Percentiles rank a stretch among this genome's conserved stretches.
Conservation (phyloP, 192 early-diverging fungal genomes). For the Backusella macrospora region DNA sequence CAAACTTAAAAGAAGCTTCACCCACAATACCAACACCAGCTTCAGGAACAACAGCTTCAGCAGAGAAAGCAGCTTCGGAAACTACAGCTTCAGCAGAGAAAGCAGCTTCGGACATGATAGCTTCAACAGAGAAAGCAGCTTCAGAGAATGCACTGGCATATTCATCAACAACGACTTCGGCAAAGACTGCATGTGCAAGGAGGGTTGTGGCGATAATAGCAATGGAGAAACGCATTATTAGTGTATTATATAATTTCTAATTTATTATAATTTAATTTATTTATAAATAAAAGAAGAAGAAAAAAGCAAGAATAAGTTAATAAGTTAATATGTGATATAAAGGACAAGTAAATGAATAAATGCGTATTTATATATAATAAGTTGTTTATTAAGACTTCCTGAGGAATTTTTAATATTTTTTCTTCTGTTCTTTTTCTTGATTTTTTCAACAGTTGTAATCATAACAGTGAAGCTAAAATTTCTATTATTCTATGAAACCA, state of each 20-base stretch:
- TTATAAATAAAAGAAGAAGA: neutral
- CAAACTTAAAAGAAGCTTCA: no score
- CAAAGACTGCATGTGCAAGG: neutral
- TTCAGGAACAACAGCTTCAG: neutral
- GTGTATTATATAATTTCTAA: neutral
- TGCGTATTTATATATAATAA: neutral
- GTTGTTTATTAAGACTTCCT: neutral
- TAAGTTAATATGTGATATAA: neutral
- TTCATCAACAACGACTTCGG: neutral
- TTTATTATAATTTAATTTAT: neutral
- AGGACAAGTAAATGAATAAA: neutral
- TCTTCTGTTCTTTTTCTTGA: neutral
- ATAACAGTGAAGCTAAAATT: neutral
- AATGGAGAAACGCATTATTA: constrained; percentile 22
- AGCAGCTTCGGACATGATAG: neutral
- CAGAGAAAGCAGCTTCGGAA: neutral
- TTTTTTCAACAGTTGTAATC: neutral
- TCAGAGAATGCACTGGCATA: neutral
- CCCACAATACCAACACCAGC: no score
- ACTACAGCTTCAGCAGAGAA: neutral
- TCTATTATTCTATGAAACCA: neutral
- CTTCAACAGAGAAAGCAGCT: neutral
- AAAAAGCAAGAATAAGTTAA: no score
- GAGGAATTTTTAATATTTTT: neutral
- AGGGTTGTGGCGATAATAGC: constrained; percentile 21